phyloP scores from a whole-genome alignment of 2,329 filamentous ascomycete genomes.

The Fusarium tanahbumbuense region DNA sequence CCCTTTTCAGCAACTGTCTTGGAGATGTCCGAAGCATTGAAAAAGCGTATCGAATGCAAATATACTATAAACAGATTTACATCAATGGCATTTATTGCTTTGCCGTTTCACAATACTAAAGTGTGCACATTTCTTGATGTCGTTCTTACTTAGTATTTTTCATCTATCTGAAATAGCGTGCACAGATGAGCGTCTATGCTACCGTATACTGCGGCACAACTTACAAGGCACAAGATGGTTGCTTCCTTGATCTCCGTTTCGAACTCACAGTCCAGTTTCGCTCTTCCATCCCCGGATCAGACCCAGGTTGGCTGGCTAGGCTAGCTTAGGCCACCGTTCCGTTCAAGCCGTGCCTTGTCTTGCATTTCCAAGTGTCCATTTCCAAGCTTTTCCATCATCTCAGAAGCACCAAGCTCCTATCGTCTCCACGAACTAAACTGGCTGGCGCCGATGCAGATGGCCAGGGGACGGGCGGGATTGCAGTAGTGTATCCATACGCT shows the following conservation, averaged over 20 bases:
- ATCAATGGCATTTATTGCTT: background rate
- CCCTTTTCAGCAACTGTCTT: background rate
- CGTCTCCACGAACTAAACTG: slow-evolving; percentile 13
- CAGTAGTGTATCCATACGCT: slow-evolving; percentile 1
- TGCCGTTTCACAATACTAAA: background rate
- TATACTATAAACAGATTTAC: background rate
- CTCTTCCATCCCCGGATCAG: slow-evolving; percentile 14
- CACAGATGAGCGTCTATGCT: background rate
- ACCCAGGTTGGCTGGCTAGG: slow-evolving; percentile 6
- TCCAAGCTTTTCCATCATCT: slow-evolving; percentile 29
- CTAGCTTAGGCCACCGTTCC: slow-evolving; percentile 23
- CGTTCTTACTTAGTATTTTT: background rate
- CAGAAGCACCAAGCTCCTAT: background rate
- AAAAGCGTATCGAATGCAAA: background rate
- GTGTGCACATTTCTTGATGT: background rate
- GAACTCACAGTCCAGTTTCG: slow-evolving; percentile 7
- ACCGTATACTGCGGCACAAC: background rate
- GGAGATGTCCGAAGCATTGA: background rate
- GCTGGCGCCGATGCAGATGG: slow-evolving; percentile 26
- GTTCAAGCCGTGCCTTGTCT: slow-evolving; percentile 22
- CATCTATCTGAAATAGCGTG: background rate
- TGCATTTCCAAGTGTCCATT: slow-evolving; percentile 35
- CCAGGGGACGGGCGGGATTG: slow-evolving; percentile 10
- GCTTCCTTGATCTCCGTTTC: slow-evolving; percentile 10
- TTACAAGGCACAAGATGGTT: slow-evolving; percentile 12